A percentile compares a stretch with the other conserved stretches of the same genome.
phyloP scores from a whole-genome alignment of 306 rosid species.

The Gastrolobium villosum region DNA sequence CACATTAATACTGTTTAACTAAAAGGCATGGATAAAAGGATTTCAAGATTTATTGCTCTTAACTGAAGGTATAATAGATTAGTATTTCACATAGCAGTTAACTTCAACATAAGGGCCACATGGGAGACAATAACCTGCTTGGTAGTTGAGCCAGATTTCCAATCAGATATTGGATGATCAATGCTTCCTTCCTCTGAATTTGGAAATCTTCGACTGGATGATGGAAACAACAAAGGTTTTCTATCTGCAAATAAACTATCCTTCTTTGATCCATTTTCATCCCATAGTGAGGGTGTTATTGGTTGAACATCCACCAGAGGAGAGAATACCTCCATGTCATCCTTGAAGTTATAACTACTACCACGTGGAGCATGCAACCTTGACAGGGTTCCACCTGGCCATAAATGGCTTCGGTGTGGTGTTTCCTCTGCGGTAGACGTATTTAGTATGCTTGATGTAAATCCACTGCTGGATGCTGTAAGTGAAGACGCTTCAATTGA shows the following conservation, averaged over 20 bases:
- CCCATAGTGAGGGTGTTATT: constrained; percentile 90
- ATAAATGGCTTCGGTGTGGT: constrained; percentile 75
- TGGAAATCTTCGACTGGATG: constrained; percentile 76
- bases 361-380: constrained; percentile 87
- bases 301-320: constrained; percentile 99
- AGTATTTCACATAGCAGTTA: constrained; percentile 36
- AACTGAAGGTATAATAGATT: constrained; percentile 42
- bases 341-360: constrained; percentile 86
- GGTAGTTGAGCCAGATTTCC: constrained; percentile 74
- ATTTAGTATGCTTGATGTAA: constrained; percentile 62
- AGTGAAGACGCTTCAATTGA: constrained; percentile 65
- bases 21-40: constrained; percentile 13
- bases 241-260: constrained; percentile 74
- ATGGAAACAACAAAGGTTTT: constrained; percentile 83
- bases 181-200: constrained; percentile 66
- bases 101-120: constrained; percentile 42
- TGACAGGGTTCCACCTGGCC: constrained; percentile 82
- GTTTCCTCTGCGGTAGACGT: constrained; percentile 75
- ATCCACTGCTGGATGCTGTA: constrained; percentile 61
- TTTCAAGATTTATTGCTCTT: constrained; percentile 30
- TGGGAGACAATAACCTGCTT: constrained; percentile 74
- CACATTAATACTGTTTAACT: constrained; percentile 4
- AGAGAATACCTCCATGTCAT: constrained; percentile 99
- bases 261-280: constrained; percentile 81
- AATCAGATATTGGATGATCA: constrained; percentile 87